Conservation (phyloP, 495 filamentous ascomycete species). For the Tuber microsphaerosporum region DNA sequence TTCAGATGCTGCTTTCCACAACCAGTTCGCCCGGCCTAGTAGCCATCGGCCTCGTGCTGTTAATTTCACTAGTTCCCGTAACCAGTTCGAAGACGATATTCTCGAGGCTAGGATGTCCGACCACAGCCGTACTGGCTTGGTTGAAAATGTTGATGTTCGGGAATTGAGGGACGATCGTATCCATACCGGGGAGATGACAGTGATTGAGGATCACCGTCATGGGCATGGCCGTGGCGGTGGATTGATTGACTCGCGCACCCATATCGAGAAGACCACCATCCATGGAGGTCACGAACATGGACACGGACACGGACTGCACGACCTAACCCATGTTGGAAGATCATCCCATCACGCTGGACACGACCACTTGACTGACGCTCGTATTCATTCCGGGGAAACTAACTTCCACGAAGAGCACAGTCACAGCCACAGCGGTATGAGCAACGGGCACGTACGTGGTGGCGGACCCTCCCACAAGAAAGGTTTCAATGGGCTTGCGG, state of each 20-base stretch:
- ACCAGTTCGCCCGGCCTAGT: conserved; percentile 7
- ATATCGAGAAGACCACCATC: conserved; percentile 25
- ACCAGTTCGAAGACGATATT: background rate
- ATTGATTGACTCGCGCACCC: conserved; percentile 7
- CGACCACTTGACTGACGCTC: conserved; percentile 23
- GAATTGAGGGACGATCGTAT: conserved; percentile 21
- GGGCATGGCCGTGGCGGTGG: conserved; percentile 10
- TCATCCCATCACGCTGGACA: conserved; percentile 14
- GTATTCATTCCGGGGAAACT: conserved; percentile 21
- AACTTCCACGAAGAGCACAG: conserved; percentile 20
- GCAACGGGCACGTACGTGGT: conserved; percentile 12
- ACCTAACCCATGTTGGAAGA: conserved; percentile 5
- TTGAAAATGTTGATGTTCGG: conserved; percentile 6
- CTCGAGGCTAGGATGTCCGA: background rate
- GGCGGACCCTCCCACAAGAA: conserved; percentile 8
- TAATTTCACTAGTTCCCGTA: conserved; percentile 14
- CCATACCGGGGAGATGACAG: conserved; percentile 34
- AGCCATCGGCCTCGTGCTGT: conserved; percentile 5
- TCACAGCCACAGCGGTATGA: conserved; percentile 15
- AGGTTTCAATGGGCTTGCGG: conserved; percentile 17
- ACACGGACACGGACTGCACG: conserved; percentile 10
- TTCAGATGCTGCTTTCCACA: conserved; percentile 10
- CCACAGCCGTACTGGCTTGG: conserved; percentile 2
- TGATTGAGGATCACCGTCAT: conserved; percentile 26
- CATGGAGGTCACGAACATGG: conserved; percentile 23